Conservation (phyloP, 352 stramenopile genomes). For the Globisporangium polare region DNA sequence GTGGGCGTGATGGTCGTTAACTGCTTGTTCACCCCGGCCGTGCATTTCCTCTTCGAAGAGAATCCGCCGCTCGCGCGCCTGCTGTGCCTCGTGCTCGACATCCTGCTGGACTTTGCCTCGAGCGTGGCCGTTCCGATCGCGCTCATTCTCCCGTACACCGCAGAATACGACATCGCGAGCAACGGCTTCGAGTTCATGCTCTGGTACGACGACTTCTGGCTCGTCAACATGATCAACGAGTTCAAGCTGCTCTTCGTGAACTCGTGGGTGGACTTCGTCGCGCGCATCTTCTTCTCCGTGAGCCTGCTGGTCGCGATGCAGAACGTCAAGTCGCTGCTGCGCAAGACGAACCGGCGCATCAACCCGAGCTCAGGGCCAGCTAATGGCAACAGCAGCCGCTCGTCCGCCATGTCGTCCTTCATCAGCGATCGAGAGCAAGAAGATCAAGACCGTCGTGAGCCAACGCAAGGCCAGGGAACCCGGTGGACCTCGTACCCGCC, state of each 20-base stretch:
- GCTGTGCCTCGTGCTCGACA: slow-evolving; percentile 16
- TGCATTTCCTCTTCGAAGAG: not conserved
- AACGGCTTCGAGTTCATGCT: slow-evolving; percentile 5
- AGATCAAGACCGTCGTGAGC: not conserved
- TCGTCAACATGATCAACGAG: slow-evolving; percentile 26
- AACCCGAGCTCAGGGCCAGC: not conserved
- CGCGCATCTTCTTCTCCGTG: slow-evolving; percentile 33
- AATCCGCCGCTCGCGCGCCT: slow-evolving; percentile 12
- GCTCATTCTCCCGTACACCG: slow-evolving; percentile 12
- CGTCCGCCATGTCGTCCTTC: not conserved
- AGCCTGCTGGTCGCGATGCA: slow-evolving; percentile 28
- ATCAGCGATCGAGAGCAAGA: not conserved
- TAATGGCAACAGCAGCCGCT: not conserved
- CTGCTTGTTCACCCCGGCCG: slow-evolving; percentile 14
- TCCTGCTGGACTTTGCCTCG: slow-evolving; percentile 19
- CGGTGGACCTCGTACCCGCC: not conserved
- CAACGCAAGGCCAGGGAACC: not conserved
- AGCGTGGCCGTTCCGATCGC: slow-evolving; percentile 15
- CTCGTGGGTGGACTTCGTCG: slow-evolving; percentile 30
- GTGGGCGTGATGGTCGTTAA: slow-evolving; percentile 18
- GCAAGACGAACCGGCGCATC: not conserved
- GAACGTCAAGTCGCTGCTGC: slow-evolving; percentile 29
- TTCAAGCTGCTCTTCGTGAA: slow-evolving; percentile 22
- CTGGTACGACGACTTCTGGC: slow-evolving; percentile 26
- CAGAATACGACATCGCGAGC: slow-evolving; percentile 3